Evolutionary conservation across 2,329 filamentous ascomycete genomes (phyloP).

Genomic region (Helminthosporium solani): DNA sequence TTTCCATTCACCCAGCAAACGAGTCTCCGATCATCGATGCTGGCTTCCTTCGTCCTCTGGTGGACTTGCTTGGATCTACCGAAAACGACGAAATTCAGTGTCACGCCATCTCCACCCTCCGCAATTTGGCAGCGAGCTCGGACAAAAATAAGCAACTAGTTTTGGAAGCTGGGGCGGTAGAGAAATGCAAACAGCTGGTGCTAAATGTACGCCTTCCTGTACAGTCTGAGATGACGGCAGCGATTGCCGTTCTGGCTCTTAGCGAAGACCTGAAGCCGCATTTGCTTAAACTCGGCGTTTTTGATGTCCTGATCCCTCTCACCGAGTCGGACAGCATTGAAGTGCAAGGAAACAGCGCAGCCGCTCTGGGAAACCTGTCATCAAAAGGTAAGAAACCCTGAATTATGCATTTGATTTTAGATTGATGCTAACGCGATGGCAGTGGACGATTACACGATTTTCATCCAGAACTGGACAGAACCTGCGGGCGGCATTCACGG

Average conservation of each 20-base stretch:
- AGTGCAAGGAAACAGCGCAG: conserved; percentile 96
- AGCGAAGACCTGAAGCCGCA: conserved; percentile 95
- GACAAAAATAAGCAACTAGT: conserved; percentile 98
- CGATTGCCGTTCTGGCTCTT: conserved; percentile 90
- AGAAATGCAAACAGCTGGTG: conserved; percentile 97
- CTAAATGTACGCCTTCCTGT: conserved; percentile 90
- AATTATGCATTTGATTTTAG: background rate
- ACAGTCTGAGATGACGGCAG: conserved; percentile 99
- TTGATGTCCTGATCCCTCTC: conserved; percentile 92
- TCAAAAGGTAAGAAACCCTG: conserved; percentile 73
- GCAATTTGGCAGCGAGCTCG: conserved; percentile 93
- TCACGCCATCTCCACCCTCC: conserved; percentile 93
- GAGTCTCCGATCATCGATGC: conserved; percentile 98
- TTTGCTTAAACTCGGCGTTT: conserved; percentile 86
- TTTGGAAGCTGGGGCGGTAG: conserved; percentile 90
- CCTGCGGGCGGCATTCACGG: conserved; percentile 94
- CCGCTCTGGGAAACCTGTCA: conserved; percentile 90
- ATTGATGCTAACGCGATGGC: conserved; percentile 27
- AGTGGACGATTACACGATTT: conserved; percentile 97
- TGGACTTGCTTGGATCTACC: conserved; percentile 89
- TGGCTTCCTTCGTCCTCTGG: conserved; percentile 88
- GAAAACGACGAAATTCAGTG: conserved; percentile 99
- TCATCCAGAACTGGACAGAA: conserved; percentile 89
- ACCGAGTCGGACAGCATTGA: conserved; percentile 96
- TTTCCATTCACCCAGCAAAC: conserved; percentile 96